These are phyloP conservation scores for Plantago coronopus DNA, from an alignment of 305 asterid genomes.

Conservation along the genomic window DNA sequence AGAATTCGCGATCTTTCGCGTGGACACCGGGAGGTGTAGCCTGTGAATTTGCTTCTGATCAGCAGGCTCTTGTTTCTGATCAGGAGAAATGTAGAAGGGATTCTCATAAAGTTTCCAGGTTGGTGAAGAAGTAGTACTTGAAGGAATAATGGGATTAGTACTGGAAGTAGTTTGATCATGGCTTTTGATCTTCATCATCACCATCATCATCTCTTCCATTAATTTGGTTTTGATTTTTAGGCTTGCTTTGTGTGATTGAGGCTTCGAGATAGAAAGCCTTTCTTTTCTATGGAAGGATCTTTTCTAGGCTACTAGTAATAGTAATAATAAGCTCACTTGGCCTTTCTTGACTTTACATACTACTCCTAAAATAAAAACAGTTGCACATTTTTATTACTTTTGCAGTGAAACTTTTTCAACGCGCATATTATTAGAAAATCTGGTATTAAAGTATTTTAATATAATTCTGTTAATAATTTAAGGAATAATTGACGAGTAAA, in stretches of 20 bases:
- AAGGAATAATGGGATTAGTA: conserved; percentile 27
- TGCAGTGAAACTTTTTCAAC: too few relatives aligned
- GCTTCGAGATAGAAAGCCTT: conserved; percentile 21
- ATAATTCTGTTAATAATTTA: too few relatives aligned
- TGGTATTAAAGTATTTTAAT: too few relatives aligned
- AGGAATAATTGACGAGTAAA: too few relatives aligned
- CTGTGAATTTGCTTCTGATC: conserved; percentile 45
- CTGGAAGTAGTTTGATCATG: conserved; percentile 30
- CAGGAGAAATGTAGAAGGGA: conserved; percentile 48
- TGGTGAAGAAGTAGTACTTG: conserved; percentile 34
- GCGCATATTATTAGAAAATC: too few relatives aligned
- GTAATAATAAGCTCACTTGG: conserved; percentile 9
- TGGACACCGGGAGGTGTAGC: conserved; percentile 69
- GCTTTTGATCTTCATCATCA: conserved; percentile 43
- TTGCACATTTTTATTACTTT: too few relatives aligned
- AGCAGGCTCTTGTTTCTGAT: neutral
- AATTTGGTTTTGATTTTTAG: conserved; percentile 12
- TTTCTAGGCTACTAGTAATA: conserved; percentile 19
- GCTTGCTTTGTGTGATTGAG: conserved; percentile 16
- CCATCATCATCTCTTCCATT: conserved; percentile 54
- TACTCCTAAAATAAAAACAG: too few relatives aligned
- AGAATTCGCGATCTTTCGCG: conserved; percentile 65
- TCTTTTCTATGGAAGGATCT: conserved; percentile 28
- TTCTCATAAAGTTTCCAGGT: conserved; percentile 84
- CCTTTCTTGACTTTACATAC: conserved; percentile 29